These are phyloP conservation scores for Chlorophyllum brunneum DNA, from an alignment of 768 basidiomycete genomes.

Conservation along the genomic window DNA sequence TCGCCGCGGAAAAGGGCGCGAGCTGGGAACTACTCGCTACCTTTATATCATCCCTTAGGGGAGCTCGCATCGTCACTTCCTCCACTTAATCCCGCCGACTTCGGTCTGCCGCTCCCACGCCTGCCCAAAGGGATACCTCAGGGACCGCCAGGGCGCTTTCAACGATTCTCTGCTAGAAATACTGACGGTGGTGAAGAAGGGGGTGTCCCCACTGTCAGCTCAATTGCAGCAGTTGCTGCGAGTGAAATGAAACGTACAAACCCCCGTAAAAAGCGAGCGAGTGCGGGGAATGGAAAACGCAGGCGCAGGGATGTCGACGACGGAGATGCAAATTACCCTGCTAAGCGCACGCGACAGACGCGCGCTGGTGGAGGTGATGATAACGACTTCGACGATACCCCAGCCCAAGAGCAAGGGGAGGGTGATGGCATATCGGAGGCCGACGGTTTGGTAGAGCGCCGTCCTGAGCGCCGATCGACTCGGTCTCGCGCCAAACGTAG, in stretches of 20 bases:
- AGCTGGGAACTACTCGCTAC: slow-evolving; percentile 31
- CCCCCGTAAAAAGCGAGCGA: slow-evolving; percentile 46
- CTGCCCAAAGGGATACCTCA: slow-evolving; percentile 37
- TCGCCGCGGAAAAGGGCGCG: slow-evolving; percentile 19
- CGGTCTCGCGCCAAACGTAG: slow-evolving; percentile 4
- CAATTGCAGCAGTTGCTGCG: slow-evolving; percentile 31
- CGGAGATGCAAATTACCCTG: slow-evolving; percentile 66
- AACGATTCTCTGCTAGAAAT: slow-evolving; percentile 44
- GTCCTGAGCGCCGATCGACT: slow-evolving; percentile 10
- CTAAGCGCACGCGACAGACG: slow-evolving; percentile 50
- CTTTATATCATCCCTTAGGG: slow-evolving; percentile 68
- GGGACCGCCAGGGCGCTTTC: slow-evolving; percentile 41
- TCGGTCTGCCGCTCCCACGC: slow-evolving; percentile 51
- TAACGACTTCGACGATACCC: slow-evolving; percentile 1
- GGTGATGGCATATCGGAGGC: slow-evolving; percentile 5
- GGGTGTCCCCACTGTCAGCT: slow-evolving; percentile 22
- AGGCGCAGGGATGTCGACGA: slow-evolving; percentile 60
- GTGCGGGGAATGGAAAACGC: slow-evolving; percentile 46
- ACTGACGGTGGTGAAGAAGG: slow-evolving; percentile 43
- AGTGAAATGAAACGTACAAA: slow-evolving; percentile 35
- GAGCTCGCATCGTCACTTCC: slow-evolving; percentile 62
- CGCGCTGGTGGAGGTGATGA: slow-evolving; percentile 5
- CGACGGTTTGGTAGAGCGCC: slow-evolving; percentile 6
- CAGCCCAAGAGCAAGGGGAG: not conserved
- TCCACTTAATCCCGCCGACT: slow-evolving; percentile 51